Conservation (phyloP, 208 protist species). For the Leishmania gerbilli region DNA sequence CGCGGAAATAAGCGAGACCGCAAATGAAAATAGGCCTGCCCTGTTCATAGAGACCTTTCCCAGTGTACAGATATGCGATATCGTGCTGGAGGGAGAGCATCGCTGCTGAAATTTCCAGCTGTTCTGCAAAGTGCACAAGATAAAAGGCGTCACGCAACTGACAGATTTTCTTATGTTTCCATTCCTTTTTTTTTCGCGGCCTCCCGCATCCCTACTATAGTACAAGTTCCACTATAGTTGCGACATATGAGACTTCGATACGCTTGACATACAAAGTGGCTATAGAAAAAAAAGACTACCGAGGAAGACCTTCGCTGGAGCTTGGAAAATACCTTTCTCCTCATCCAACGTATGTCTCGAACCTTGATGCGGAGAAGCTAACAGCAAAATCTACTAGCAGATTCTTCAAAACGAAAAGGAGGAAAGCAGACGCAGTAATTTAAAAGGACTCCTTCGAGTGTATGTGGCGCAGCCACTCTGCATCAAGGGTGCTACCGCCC, state of each 20-base stretch:
- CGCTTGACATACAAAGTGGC: neutral
- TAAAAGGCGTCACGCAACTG: neutral
- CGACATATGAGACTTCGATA: neutral
- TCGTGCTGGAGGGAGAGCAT: neutral
- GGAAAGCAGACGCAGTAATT: neutral
- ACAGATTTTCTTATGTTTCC: neutral
- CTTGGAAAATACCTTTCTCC: neutral
- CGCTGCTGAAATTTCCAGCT: neutral
- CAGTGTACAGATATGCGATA: neutral
- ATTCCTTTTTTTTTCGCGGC: neutral
- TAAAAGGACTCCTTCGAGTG: conserved; percentile 89
- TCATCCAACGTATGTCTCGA: too few relatives aligned
- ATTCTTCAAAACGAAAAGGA: too few relatives aligned
- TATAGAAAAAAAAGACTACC: conserved; percentile 9
- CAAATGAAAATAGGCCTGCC: neutral
- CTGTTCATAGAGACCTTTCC: neutral
- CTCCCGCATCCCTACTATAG: neutral
- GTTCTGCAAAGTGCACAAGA: neutral
- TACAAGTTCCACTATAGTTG: neutral
- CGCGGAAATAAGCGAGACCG: neutral
- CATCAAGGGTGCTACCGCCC: conserved; percentile 79
- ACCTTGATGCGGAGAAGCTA: neutral
- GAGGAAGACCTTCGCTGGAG: neutral
- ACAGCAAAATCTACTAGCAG: neutral
- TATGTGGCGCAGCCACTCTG: conserved; percentile 88